phyloP scores from a whole-genome alignment of 2,329 filamentous ascomycete species.

The Eurotiales sp. region DNA sequence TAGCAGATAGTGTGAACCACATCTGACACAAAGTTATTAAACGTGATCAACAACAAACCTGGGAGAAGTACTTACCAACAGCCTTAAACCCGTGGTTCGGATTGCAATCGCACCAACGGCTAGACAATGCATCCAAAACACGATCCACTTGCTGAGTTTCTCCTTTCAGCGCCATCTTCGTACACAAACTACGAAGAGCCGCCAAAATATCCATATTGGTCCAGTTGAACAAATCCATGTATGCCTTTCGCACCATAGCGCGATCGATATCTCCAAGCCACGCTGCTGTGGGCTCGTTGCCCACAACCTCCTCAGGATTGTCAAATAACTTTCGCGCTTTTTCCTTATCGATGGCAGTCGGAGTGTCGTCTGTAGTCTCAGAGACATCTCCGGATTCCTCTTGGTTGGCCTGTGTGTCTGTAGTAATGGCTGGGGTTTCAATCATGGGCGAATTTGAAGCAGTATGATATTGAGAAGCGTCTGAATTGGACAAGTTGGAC shows the following conservation, averaged over 20 bases:
- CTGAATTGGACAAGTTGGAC: conserved; percentile 33
- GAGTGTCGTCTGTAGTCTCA: conserved; percentile 21
- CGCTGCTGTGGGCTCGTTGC: conserved; percentile 74
- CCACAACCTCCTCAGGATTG: conserved; percentile 72
- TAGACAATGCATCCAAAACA: conserved; percentile 83
- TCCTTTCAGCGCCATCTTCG: conserved; percentile 74
- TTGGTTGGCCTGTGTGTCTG: conserved; percentile 12
- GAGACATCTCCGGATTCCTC: conserved; percentile 17
- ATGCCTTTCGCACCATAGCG: conserved; percentile 62
- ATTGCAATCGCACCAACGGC: conserved; percentile 91
- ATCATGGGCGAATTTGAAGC: conserved; percentile 35
- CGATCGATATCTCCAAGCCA: conserved; percentile 70
- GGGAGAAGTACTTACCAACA: conserved; percentile 56
- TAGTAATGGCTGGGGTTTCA: conserved; percentile 7
- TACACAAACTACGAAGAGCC: conserved; percentile 75
- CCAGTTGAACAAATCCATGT: conserved; percentile 92
- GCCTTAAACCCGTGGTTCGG: conserved; percentile 89
- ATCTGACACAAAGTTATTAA: conserved; percentile 50
- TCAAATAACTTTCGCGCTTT: conserved; percentile 81
- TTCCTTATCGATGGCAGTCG: conserved; percentile 65
- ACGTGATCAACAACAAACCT: conserved; percentile 21
- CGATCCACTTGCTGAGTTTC: conserved; percentile 97
- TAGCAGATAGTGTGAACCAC: conserved; percentile 97
- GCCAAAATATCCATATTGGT: conserved; percentile 72
- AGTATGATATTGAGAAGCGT: conserved; percentile 43